Evolutionary conservation across 805 yeast genomes (phyloP).

Genomic region (Starmerella sirachaensis): DNA sequence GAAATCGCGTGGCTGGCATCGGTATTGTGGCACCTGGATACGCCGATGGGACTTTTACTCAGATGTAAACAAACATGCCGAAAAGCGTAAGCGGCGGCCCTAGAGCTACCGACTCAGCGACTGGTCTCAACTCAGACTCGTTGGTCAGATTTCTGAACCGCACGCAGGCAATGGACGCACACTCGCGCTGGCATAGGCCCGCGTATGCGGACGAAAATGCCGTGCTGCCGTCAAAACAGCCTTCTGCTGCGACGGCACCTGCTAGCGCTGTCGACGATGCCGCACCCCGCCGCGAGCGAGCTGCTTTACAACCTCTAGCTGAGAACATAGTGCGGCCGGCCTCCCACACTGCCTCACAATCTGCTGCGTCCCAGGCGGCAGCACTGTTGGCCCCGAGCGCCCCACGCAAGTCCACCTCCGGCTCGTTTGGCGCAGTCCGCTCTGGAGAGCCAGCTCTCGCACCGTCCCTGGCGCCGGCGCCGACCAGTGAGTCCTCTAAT

Average conservation of each 20-base stretch:
- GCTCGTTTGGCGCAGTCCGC: no score
- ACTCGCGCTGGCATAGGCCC: conserved; percentile 9
- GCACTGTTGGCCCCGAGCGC: no score
- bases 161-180: conserved; percentile 13
- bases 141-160: no score
- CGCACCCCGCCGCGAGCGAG: conserved; percentile 11
- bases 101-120: no score
- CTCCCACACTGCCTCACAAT: background rate
- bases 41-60: no score
- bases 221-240: conserved; percentile 14
- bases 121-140: no score
- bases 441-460: no score
- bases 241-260: conserved; percentile 13
- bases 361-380: no score
- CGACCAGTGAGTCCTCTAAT: background rate
- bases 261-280: conserved; percentile 9
- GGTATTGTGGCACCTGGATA: no score
- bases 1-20: no score
- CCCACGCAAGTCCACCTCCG: no score
- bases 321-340: conserved; percentile 8
- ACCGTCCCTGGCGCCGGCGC: background rate
- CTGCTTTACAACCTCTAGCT: conserved; percentile 13
- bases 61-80: conserved; percentile 17
- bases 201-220: conserved; percentile 16
- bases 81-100: no score